Conservation (phyloP, 2,329 filamentous ascomycete species). For the Lachnellula cervina region DNA sequence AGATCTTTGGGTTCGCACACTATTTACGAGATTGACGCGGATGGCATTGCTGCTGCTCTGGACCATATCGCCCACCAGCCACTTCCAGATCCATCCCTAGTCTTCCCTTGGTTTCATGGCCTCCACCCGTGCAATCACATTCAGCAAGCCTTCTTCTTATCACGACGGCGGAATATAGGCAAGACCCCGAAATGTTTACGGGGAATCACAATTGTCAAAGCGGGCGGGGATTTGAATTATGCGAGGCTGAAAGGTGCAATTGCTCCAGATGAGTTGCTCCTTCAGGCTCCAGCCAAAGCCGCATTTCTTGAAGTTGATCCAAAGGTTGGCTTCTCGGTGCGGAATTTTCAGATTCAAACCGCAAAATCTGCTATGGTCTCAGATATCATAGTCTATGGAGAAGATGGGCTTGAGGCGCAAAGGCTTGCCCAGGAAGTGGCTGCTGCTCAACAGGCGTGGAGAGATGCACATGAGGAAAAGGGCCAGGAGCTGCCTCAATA, state of each 20-base stretch:
- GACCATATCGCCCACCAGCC: conserved; percentile 74
- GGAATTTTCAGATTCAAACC: conserved; percentile 95
- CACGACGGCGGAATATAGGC: conserved; percentile 65
- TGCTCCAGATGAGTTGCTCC: conserved; percentile 73
- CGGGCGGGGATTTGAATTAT: conserved; percentile 69
- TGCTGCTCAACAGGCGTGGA: conserved; percentile 71
- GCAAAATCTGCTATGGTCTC: conserved; percentile 83
- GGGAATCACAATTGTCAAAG: conserved; percentile 81
- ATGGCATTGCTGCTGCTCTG: conserved; percentile 65
- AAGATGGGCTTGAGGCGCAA: conserved; percentile 56
- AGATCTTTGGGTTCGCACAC: conserved; percentile 47
- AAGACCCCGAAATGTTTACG: conserved; percentile 73
- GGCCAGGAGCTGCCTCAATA: conserved; percentile 58
- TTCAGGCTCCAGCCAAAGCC: conserved; percentile 39
- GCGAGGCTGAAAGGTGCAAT: conserved; percentile 85
- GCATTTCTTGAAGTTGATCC: conserved; percentile 79
- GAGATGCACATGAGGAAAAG: conserved; percentile 55
- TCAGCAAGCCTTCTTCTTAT: conserved; percentile 84
- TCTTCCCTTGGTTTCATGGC: conserved; percentile 96
- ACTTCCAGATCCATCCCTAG: conserved; percentile 74
- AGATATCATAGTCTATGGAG: conserved; percentile 89
- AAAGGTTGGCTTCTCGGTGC: conserved; percentile 83
- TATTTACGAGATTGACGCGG: conserved; percentile 69
- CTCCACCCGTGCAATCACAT: conserved; percentile 83
- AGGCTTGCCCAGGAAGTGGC: conserved; percentile 67